A percentile compares a stretch with the other conserved stretches of the same genome.
Conservation (phyloP, 2,329 filamentous ascomycete genomes). For the Aureobasidium mangrovei region DNA sequence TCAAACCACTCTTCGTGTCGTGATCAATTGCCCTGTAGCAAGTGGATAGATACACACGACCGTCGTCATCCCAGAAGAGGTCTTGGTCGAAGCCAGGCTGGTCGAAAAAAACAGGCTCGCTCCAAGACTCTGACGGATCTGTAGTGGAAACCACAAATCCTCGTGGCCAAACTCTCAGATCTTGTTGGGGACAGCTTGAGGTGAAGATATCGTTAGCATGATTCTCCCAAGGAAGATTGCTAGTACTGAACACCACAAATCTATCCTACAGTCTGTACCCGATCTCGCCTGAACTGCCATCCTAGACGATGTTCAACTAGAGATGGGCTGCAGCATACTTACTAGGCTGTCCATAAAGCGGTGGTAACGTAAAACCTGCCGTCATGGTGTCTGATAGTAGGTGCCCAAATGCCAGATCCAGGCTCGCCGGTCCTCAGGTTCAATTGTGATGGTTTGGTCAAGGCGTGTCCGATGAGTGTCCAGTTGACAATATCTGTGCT, state of each 20-base stretch:
- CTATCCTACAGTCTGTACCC: no score
- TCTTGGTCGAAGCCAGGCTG: conserved; percentile 48
- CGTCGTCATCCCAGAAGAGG: conserved; percentile 44
- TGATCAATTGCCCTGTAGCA: conserved; percentile 21
- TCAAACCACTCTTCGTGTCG: conserved; percentile 32
- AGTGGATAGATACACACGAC: conserved; percentile 42
- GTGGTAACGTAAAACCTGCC: conserved; percentile 41
- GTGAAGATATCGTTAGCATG: no score
- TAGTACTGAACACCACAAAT: no score
- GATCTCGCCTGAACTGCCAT: no score
- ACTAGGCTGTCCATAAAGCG: conserved; percentile 37
- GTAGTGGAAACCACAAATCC: conserved; percentile 48
- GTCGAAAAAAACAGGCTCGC: conserved; percentile 47
- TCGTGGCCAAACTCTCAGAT: conserved; percentile 41
- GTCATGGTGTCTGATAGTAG: conserved; percentile 38
- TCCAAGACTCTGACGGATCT: conserved; percentile 46
- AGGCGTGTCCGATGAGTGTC: conserved; percentile 44
- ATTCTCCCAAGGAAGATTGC: no score
- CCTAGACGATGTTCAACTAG: no score
- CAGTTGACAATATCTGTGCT: conserved; percentile 46
- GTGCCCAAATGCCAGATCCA: conserved; percentile 43
- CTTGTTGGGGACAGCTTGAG: conserved; percentile 27
- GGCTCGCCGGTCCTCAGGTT: conserved; percentile 46
- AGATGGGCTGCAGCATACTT: no score
- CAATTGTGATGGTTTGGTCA: conserved; percentile 43